Percentiles rank a stretch among this genome's conserved stretches.
These are phyloP conservation scores for Leptomonas pyrrhocoris DNA, from an alignment of 208 protist species.

Conservation along the genomic window DNA sequence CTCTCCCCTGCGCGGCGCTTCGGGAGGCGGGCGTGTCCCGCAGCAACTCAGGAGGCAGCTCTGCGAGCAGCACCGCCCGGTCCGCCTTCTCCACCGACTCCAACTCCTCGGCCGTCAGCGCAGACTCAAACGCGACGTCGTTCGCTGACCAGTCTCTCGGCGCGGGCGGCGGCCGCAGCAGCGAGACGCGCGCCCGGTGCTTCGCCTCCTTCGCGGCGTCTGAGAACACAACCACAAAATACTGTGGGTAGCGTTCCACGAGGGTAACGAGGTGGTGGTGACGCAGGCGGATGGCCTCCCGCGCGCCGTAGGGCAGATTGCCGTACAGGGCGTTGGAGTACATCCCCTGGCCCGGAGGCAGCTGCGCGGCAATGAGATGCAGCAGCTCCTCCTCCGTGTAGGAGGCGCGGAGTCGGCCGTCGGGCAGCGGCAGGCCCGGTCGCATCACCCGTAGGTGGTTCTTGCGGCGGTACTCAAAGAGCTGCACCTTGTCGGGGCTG, in stretches of 20 bases:
- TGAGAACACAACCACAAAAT: conserved; percentile 49
- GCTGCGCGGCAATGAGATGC: conserved; percentile 42
- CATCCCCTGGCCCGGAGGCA: conserved; percentile 32
- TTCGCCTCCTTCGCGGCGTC: conserved; percentile 15
- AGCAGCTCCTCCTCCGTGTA: conserved; percentile 62
- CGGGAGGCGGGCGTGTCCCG: not conserved
- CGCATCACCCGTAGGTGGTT: conserved; percentile 54
- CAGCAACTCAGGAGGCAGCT: conserved; percentile 14
- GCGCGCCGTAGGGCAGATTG: conserved; percentile 44
- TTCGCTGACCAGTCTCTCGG: not conserved
- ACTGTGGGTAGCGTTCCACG: conserved; percentile 44
- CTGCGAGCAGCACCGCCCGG: not conserved
- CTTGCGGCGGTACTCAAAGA: conserved; percentile 66
- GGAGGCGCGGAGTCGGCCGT: conserved; percentile 38
- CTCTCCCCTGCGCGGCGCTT: not conserved
- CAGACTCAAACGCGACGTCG: conserved; percentile 3
- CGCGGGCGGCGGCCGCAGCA: conserved; percentile 31
- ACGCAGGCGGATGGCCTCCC: conserved; percentile 36
- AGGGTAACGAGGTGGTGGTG: conserved; percentile 35
- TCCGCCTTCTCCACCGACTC: conserved; percentile 6
- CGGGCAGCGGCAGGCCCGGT: conserved; percentile 55
- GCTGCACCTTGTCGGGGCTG: conserved; percentile 43
- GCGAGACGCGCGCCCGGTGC: conserved; percentile 23
- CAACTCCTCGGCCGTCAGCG: not conserved
- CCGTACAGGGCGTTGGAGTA: conserved; percentile 30